Base-by-base conservation (phyloP, 129 eudicot genomes). In the Ambrosia trifida region DNA sequence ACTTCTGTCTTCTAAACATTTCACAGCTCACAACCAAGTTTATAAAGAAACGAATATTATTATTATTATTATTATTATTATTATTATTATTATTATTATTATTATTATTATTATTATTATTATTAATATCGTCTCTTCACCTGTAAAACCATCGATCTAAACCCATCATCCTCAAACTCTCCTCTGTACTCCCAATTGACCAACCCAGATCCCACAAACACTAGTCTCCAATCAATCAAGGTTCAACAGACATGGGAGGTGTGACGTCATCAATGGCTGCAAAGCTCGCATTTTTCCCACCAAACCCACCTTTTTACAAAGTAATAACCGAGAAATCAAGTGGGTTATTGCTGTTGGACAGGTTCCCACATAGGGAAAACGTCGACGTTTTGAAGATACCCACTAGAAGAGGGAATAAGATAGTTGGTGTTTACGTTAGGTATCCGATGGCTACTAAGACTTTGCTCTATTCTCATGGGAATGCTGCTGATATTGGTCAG, bases 251-350 rank as follows among this genome's bases (percentile, higher is more conserved):
- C 32, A 89, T 91, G 97, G 97, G 97, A 16, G 97, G 96, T 62
- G 96, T 91, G 84, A 91, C 96, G 62, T 91, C 97, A 44, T 88
- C 97, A 19, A 88, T 91, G 97, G 97, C 97, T 52, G 91, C 97
- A 24, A 91, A 91, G 82, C 73, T 91, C 45, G 97, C 97, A 0
- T 91, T 91, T 72, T 91, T 91, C 76, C 97, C 97, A 24, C 97
- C 97, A 17, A 88, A 44, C 12, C 97, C 96, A 44, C 96, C 97
- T 12, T 84, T 82, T 8, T 91, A 91, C 80, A 91, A 81, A 78
- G 65, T 91, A 16, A 38, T 84, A 12, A 81, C 78, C 1, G 97
- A 91, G 49, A 85, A 84, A 36, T 61, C 85, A 12, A 86, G 87
- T 31, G 94, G 89, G 52, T 44, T 82, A 11, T 61, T 87, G 84